Evolutionary conservation across 805 yeast species (phyloP), one percentile per base, ranked within the genome.

Genomic region (Yarrowia porcina): DNA sequence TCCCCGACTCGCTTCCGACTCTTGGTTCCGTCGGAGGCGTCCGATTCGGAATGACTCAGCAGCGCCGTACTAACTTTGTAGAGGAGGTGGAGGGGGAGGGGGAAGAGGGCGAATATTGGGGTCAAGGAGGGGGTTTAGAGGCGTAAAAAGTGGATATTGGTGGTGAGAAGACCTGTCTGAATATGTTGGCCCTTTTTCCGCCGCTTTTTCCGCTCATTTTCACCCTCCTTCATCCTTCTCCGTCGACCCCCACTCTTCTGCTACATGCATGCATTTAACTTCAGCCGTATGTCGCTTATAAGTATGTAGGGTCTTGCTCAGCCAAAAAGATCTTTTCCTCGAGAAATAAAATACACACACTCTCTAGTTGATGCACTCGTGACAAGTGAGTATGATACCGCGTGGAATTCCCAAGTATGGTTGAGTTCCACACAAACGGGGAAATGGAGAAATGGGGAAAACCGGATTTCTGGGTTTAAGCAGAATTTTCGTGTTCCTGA

Each of bases 31-130:
- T 44, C n/a, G 21, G 33, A 6, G 21, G 11, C 9, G 25, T 45
- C 52, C 52, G 52, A 45, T 28, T 45, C 52, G 52, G 52, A 45
- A 30, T 45, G 36, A 45, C 25, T 45, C 52, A 45, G 36, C 35
- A 30, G 52, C 15, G 36, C 52, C 52, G 52, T 45, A n/a, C 35
- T 27, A 28, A 25, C 28, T n/a, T n/a, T 4, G 35, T 12, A 6
- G n/a, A 12, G n/a, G n/a, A n/a, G n/a, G n/a, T n/a, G n/a, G n/a
- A n/a, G n/a, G 7, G 17, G 35, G 28, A 25, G 28, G 28, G 28
- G 28, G 4, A 25, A 25, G 28, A 25, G 28, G 28, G 28, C 28
- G 28, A 8, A 5, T 25, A 5, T 25, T 25, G 28, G n/a, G n/a
- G n/a, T n/a, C n/a, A n/a, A n/a, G n/a, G n/a, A n/a, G n/a, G n/a